These are phyloP conservation scores for Kuraishia hungarica DNA, from an alignment of 805 yeast species.

Conservation along the genomic window DNA sequence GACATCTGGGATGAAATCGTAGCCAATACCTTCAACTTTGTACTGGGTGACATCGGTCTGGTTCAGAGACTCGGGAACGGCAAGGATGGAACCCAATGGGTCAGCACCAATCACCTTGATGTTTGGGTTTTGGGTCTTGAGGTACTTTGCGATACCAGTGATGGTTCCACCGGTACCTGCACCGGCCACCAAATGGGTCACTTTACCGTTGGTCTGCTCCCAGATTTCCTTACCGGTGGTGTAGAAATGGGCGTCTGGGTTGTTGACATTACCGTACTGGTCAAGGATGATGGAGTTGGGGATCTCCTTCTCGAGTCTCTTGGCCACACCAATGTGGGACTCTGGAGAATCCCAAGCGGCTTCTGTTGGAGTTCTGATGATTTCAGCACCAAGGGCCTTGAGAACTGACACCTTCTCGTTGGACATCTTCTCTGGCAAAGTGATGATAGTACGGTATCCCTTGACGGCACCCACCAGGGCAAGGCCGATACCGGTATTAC, in stretches of 20 bases:
- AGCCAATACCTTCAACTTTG: conserved; percentile 87
- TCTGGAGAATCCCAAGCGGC: conserved; percentile 93
- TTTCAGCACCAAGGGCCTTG: conserved; percentile 86
- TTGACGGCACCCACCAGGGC: conserved; percentile 82
- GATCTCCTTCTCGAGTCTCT: conserved; percentile 69
- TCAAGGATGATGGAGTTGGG: conserved; percentile 81
- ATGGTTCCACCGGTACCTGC: conserved; percentile 95
- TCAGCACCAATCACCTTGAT: conserved; percentile 72
- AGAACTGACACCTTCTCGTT: conserved; percentile 83
- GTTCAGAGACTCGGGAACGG: conserved; percentile 68
- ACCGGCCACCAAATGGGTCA: conserved; percentile 77
- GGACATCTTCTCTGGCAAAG: conserved; percentile 88
- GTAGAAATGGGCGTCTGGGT: conserved; percentile 76
- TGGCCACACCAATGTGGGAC: conserved; percentile 84
- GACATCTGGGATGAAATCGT: conserved; percentile 81
- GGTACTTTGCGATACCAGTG: conserved; percentile 69
- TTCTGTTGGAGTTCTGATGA: conserved; percentile 84
- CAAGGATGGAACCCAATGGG: conserved; percentile 81
- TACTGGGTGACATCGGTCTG: conserved; percentile 41
- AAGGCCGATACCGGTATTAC: conserved; percentile 87
- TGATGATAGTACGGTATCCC: conserved; percentile 81
- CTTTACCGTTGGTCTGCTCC: conserved; percentile 65
- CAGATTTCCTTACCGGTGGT: conserved; percentile 85
- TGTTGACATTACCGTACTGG: conserved; percentile 70
- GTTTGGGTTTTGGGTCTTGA: conserved; percentile 61